Evolutionary conservation across 257 asterid species (phyloP).

Genomic region (Solanum appendiculatum): DNA sequence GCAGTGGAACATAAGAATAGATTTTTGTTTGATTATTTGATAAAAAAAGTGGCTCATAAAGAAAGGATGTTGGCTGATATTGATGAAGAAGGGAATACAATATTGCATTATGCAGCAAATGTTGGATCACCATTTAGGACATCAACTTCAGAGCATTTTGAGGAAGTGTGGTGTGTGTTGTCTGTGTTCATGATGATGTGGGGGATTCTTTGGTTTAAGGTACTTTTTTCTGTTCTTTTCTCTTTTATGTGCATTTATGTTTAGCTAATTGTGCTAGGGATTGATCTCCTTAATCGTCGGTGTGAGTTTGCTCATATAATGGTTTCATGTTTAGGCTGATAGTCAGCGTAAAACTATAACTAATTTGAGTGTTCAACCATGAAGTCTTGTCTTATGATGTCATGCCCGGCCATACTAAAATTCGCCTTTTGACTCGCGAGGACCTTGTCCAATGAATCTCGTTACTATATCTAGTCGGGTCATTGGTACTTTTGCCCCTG

Average conservation of each 20-base stretch:
- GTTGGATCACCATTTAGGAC: background rate
- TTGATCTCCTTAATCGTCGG: background rate
- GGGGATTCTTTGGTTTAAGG: constrained; percentile 7
- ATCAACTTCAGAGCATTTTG: background rate
- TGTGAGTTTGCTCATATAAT: background rate
- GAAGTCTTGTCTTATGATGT: background rate
- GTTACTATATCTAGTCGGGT: no score
- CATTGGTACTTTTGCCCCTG: no score
- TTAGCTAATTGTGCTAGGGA: background rate
- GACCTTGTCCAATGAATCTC: background rate
- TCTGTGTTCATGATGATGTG: background rate
- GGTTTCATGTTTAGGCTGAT: background rate
- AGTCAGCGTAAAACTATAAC: background rate
- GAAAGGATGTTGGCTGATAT: background rate
- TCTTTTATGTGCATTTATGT: background rate
- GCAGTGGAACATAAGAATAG: background rate
- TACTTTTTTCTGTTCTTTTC: background rate
- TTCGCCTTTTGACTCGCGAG: background rate
- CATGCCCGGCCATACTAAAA: background rate
- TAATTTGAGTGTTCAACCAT: background rate
- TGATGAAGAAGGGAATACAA: background rate
- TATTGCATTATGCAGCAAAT: constrained; percentile 2
- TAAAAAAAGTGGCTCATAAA: background rate
- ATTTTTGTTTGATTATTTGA: background rate
- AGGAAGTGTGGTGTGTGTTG: background rate